Base-by-base conservation (phyloP, 805 yeast species). In the Saturnispora ahearnii region DNA sequence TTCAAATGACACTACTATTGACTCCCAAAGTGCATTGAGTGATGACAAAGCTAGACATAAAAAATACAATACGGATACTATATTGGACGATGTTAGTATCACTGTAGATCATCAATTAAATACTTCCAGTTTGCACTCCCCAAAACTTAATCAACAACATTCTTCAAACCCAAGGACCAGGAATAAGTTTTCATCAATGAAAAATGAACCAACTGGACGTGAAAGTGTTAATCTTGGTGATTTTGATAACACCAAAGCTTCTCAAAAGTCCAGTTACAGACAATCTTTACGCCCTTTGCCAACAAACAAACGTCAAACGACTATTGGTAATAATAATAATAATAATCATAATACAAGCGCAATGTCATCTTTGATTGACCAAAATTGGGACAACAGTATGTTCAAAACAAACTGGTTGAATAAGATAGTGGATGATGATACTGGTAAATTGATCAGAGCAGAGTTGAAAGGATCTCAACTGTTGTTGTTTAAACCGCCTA, bases 401-500 rank as follows among this genome's bases (percentile, higher is more conserved):
- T 64, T 76, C 54, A 81, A 77, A 61, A 67, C 70, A 0, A 82
- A 83, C 5, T 82, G 87, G 87, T 55, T 82, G 15, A 82, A 82
- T 59, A 73, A 71, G 53, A 69, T 77, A 2, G 18, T 42, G 3
- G 57, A 52, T 28, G 72, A 67, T 41, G 65, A 64, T 8, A 67
- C 66, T 10, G 21, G 45, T 30, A 67, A 75, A 51, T 62, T 87
- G 31, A 78, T 71, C 50, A 72, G 83, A 46, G 88, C 84, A 0
- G 87, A 81, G 58, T 67, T 89, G 51, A 78, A 74, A 57, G 96
- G 96, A 18, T 78, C 89, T 2, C 70, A 72, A 41, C 65, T 89
- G 47, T 71, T 73, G 48, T 63, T 89, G 15, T 85, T 77, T 68
- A 83, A 78, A 62, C 73, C 79, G 34, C 82, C 75, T 2, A 64